Conservation (phyloP, 2,329 filamentous ascomycete genomes). For the Sclerotinia spermophila region DNA sequence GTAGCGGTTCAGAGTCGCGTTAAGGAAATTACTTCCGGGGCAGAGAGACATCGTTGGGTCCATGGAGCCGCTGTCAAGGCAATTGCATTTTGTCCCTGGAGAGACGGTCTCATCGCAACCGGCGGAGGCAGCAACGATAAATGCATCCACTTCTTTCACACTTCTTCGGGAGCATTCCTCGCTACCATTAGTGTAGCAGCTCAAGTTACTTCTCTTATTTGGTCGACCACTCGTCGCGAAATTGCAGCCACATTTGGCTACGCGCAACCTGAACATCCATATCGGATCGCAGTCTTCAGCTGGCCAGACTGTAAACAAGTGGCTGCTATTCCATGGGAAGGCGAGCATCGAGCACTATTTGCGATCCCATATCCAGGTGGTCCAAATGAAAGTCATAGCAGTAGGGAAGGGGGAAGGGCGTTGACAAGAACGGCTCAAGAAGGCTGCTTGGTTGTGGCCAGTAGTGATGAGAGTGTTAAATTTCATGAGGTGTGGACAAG, state of each 20-base stretch:
- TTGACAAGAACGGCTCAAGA: conserved; percentile 59
- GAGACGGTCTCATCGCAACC: conserved; percentile 79
- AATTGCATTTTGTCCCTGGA: conserved; percentile 95
- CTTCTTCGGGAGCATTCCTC: conserved; percentile 73
- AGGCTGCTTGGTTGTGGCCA: conserved; percentile 85
- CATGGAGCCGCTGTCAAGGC: conserved; percentile 93
- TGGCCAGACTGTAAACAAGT: conserved; percentile 91
- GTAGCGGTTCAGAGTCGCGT: conserved; percentile 38
- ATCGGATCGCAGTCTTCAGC: conserved; percentile 85
- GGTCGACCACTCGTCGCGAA: conserved; percentile 80
- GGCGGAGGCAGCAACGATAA: conserved; percentile 93
- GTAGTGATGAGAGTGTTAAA: conserved; percentile 87
- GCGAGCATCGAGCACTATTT: conserved; percentile 75
- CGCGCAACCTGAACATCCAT: conserved; percentile 82
- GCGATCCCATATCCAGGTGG: conserved; percentile 80
- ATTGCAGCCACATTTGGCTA: conserved; percentile 94
- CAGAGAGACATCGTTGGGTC: conserved; percentile 67
- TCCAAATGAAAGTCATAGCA: conserved; percentile 40
- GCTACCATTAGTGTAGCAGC: conserved; percentile 90
- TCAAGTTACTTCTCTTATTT: conserved; percentile 89
- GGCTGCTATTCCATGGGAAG: conserved; percentile 78
- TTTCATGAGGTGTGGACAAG: conserved; percentile 94
- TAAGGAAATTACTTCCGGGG: conserved; percentile 49
- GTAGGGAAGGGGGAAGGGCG: conserved; percentile 49
- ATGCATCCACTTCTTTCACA: conserved; percentile 94